phyloP scores from a whole-genome alignment of 345 rosid genomes.

The Aurinia saxatilis region DNA sequence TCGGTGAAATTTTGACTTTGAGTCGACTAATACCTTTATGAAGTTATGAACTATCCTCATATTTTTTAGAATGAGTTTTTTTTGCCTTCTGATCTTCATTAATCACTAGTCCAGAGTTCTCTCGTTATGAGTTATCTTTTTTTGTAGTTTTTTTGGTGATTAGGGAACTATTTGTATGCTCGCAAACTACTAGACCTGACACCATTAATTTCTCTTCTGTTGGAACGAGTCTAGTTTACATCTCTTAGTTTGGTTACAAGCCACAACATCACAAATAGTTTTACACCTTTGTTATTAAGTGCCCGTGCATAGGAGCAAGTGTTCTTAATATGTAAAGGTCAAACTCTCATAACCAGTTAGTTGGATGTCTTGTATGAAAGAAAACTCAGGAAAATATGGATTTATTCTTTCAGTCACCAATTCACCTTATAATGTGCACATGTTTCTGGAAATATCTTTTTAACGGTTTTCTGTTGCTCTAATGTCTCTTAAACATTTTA shows the following conservation, averaged over 20 bases:
- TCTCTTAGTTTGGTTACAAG: conserved; percentile 1
- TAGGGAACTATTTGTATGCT: not conserved
- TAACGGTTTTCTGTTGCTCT: conserved; percentile 1
- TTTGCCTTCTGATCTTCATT: not conserved
- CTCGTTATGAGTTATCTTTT: not conserved
- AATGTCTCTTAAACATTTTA: not conserved
- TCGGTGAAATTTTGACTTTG: too few species aligned
- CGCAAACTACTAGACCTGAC: not conserved
- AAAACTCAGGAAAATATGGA: not conserved
- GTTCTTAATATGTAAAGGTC: not conserved
- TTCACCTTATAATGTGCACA: not conserved
- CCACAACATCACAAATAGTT: not conserved
- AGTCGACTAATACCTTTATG: too few species aligned
- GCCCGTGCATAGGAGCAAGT: not conserved
- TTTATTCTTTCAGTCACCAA: not conserved
- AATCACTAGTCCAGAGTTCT: not conserved
- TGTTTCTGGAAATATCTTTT: not conserved
- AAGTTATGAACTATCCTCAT: not conserved
- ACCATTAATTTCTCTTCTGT: not conserved
- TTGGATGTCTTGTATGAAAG: not conserved
- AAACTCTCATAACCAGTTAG: not conserved
- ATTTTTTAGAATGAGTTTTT: not conserved
- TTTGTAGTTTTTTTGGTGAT: not conserved
- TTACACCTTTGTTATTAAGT: not conserved
- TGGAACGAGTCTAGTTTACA: not conserved